Evolutionary conservation across 352 stramenopile genomes (phyloP), one percentile per base, ranked within the genome.

Genomic region (Paralagenidium karlingii): DNA sequence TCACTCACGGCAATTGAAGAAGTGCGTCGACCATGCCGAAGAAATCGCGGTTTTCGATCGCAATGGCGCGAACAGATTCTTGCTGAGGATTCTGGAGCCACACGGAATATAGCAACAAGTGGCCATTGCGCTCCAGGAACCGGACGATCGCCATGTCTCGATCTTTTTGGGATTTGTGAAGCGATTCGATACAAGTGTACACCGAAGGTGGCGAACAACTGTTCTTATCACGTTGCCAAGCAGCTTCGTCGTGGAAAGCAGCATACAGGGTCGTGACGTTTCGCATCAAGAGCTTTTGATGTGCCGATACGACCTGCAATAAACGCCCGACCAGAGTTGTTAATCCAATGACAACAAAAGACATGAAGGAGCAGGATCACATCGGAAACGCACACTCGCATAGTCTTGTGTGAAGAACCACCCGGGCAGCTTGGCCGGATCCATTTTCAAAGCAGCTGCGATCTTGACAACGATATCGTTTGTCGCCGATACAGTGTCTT

Each of bases 21-120:
- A 87, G 55, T 28, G 74, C 81, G 48, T 87, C 74, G 29, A 87
- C 51, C 8, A 87, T 45, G 10, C 74, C 74, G 28, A 79, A 82
- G 48, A 87, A 83, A 10, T 53, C 53, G 22, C 74, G 74, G 32
- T 81, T 50, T 30, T 87, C 74, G 2, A 87, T 49, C 0, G 74
- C 69, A 24, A 75, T 40, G 2, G 68, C 59, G 33, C 84, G 74
- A 19, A 67, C 83, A 9, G 74, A 68, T 38, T 69, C 69, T 6
- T 69, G 74, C 41, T 87, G 64, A 2, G 74, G 74, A 37, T 84
- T 60, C 48, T 87, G 74, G 30, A 87, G 49, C 74, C 74, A 87
- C 24, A 64, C 59, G 1, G 69, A 70, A 41, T 84, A 80, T 13
- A 87, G 49, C 37, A 82, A 34, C 1, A 87, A 53, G 33, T 82